Evolutionary conservation across 768 basidiomycete species (phyloP), one percentile per base, ranked within the genome.

Genomic region (Terana coerulea): DNA sequence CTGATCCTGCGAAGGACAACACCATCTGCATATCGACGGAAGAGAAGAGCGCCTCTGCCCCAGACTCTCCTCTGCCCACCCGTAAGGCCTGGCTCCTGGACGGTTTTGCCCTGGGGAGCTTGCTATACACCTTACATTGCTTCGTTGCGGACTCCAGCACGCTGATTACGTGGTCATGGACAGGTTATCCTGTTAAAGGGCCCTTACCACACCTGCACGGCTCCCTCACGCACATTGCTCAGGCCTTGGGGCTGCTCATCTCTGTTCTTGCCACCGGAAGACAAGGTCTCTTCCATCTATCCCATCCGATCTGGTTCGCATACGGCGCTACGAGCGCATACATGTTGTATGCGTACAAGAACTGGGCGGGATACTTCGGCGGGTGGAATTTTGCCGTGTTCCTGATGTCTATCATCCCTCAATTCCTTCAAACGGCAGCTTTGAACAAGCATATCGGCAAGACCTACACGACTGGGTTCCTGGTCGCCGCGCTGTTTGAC

Each of bases 121-220:
- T 88, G 25, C 64, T 93, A 9, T 92, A 88, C 69, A 77, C 79
- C 11, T 61, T 91, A 0, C 87, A 92, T 59, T 83, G 80, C 40
- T 74, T 91, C 36, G 69, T 91, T 45, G 77, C 83, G 2, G 91
- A 95, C 51, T 71, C 86, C 1, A 85, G 83, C 57, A 89, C 90
- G 0, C 76, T 92, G 39, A 75, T 93, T 52, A 81, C 88, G 17
- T 92, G 89, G 87, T 85, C 88, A 2, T 95, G 91, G 91, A 87
- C 89, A 0, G 91, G 91, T n/a, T 94, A 85, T 56, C 77, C 81
- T 19, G 71, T 84, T 29, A 77, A 70, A 44, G 91, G 91, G 0
- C 91, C 91, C 2, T 65, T 86, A 1, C 84, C 90, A 6, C 80
- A 86, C 59, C 65, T 87, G 4, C 83, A 87, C 60, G 83, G 81